These are phyloP conservation scores for Artemisia argyi DNA, from an alignment of 129 eudicot species.

Conservation along the genomic window DNA sequence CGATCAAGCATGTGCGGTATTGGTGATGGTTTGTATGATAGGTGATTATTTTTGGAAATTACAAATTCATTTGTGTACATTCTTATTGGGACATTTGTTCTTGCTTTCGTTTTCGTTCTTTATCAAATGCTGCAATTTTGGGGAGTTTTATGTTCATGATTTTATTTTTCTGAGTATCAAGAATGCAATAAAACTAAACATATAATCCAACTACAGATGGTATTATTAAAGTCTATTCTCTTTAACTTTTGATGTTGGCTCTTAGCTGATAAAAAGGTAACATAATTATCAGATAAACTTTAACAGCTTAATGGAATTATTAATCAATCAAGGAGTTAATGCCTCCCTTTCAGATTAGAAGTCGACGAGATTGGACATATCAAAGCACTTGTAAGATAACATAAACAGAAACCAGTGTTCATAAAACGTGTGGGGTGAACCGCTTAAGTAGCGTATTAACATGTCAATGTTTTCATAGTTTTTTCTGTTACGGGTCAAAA, in stretches of 20 bases:
- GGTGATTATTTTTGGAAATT: conserved; percentile 9
- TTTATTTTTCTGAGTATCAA: not conserved
- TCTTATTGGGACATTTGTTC: conserved; percentile 8
- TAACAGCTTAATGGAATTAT: not conserved
- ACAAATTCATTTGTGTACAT: conserved; percentile 36
- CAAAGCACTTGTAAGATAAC: too few species aligned
- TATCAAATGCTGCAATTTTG: conserved; percentile 14
- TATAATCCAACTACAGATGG: not conserved
- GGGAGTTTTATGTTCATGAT: not conserved
- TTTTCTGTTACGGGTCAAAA: too few species aligned
- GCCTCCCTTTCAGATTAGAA: too few species aligned
- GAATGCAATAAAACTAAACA: not conserved
- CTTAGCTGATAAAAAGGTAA: not conserved
- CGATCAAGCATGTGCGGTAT: not conserved
- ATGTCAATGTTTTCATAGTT: too few species aligned
- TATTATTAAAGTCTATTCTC: not conserved
- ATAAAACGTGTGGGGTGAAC: too few species aligned
- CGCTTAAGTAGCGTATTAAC: too few species aligned
- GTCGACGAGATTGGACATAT: too few species aligned
- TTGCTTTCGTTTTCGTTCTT: conserved; percentile 1
- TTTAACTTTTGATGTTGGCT: not conserved
- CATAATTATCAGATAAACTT: too few species aligned
- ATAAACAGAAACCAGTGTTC: too few species aligned
- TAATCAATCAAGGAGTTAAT: too few species aligned
- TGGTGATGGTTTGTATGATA: conserved; percentile 14